These are phyloP conservation scores for Bombardia bombarda DNA, from an alignment of 495 filamentous ascomycete genomes.

Conservation along the genomic window DNA sequence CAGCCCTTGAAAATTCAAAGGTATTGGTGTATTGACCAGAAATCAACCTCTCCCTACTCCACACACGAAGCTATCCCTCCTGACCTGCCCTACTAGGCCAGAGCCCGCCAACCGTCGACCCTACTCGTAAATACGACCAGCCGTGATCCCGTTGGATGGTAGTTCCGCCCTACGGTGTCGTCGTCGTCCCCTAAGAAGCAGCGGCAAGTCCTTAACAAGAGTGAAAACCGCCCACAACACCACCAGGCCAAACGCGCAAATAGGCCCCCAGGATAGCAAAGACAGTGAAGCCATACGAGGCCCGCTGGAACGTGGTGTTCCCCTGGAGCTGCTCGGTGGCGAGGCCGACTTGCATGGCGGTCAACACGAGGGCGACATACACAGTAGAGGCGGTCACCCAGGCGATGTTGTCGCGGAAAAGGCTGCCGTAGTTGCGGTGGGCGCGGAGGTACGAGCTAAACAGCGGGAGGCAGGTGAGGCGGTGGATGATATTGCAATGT, in stretches of 20 bases:
- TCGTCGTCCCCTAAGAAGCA: not conserved
- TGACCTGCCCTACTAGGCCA: no score
- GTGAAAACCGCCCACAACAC: not conserved
- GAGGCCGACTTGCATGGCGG: slow-evolving; percentile 54
- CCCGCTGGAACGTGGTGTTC: not conserved
- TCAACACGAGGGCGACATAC: slow-evolving; percentile 46
- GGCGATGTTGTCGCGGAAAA: slow-evolving; percentile 43
- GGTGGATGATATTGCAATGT: no score
- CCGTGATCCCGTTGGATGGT: no score
- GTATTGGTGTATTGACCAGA: no score
- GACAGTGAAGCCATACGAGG: not conserved
- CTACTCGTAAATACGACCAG: no score
- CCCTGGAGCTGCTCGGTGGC: not conserved
- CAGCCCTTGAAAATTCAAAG: no score
- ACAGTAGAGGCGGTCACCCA: slow-evolving; percentile 36
- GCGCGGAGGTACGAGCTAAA: not conserved
- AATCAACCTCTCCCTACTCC: no score
- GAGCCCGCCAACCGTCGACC: no score
- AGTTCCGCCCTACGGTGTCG: no score
- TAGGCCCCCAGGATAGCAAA: not conserved
- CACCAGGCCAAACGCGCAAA: not conserved
- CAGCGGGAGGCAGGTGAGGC: not conserved
- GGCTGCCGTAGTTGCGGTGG: slow-evolving; percentile 23
- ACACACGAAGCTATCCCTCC: no score
- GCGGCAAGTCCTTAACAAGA: slow-evolving; percentile 1